A percentile compares a stretch with the other conserved stretches of the same genome.
These are phyloP conservation scores for Aegilops bicornis DNA, from an alignment of 176 grass and related monocot genomes.

Conservation along the genomic window DNA sequence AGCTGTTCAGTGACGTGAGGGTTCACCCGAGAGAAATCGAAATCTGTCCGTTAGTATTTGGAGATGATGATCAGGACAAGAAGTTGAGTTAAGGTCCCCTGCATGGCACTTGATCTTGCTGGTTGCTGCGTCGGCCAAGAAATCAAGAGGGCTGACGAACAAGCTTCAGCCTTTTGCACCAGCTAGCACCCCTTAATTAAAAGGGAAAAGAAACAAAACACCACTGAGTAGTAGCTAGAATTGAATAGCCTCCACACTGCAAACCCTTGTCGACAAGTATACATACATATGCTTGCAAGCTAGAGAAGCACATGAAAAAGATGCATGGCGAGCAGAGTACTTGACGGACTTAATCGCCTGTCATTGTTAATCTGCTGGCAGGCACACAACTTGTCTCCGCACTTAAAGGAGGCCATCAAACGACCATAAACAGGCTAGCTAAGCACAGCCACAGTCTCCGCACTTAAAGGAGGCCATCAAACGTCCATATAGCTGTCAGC, in stretches of 20 bases:
- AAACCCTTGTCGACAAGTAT: neutral
- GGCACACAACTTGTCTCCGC: neutral
- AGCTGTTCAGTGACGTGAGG: neutral
- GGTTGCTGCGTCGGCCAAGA: neutral
- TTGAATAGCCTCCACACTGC: neutral
- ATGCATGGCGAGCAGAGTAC: neutral
- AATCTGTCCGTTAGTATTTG: neutral
- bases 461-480: conserved; percentile 13
- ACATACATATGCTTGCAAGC: neutral
- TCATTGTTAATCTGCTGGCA: conserved; percentile 32
- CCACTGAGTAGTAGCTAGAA: neutral
- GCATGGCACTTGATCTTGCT: neutral
- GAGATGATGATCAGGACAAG: neutral
- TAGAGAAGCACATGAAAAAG: conserved; percentile 2
- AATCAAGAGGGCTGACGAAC: neutral
- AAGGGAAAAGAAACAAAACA: neutral
- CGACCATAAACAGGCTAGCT: conserved; percentile 10
- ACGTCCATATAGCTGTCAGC: neutral
- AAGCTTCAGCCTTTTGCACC: conserved; percentile 1
- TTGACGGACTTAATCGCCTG: neutral
- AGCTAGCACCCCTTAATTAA: neutral
- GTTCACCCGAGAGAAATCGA: neutral
- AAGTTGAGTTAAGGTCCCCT: conserved; percentile 2
- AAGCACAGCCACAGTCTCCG: neutral
- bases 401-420: conserved; percentile 15